Evolutionary conservation across 192 early-diverging fungal species (phyloP).

Genomic region (Backusella australiensis): DNA sequence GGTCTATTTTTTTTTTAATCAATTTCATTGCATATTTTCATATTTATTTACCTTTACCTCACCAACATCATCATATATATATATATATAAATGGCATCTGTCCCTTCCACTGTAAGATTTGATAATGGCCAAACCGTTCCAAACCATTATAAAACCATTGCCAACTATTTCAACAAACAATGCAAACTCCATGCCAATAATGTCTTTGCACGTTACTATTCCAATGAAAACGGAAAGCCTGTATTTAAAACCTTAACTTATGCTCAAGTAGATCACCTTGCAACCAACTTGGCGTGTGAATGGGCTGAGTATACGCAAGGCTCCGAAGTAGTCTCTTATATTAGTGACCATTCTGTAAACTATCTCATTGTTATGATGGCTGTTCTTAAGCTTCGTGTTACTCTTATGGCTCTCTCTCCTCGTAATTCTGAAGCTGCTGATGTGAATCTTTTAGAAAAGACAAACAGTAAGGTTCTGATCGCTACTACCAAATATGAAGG

Average conservation of each 20-base stretch:
- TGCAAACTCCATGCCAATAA: neutral
- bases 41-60: neutral
- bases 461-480: neutral
- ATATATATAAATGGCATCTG: neutral
- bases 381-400: conserved; percentile 7
- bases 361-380: conserved; percentile 8
- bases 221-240: neutral
- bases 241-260: conserved; percentile 7
- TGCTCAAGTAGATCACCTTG: conserved; percentile 8
- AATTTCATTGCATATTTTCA: neutral
- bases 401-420: conserved; percentile 2
- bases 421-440: conserved; percentile 20
- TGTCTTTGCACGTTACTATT: neutral
- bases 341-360: conserved; percentile 5
- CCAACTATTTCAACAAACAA: neutral
- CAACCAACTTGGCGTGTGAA: conserved; percentile 17
- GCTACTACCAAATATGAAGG: neutral
- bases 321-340: neutral
- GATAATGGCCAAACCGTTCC: neutral
- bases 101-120: neutral
- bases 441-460: conserved; percentile 8
- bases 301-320: neutral
- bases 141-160: neutral
- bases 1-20: neutral
- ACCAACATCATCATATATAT: neutral